A percentile compares a stretch with the other conserved stretches of the same genome.
These are phyloP conservation scores for Populus tremula DNA, from an alignment of 345 rosid genomes.

Conservation along the genomic window DNA sequence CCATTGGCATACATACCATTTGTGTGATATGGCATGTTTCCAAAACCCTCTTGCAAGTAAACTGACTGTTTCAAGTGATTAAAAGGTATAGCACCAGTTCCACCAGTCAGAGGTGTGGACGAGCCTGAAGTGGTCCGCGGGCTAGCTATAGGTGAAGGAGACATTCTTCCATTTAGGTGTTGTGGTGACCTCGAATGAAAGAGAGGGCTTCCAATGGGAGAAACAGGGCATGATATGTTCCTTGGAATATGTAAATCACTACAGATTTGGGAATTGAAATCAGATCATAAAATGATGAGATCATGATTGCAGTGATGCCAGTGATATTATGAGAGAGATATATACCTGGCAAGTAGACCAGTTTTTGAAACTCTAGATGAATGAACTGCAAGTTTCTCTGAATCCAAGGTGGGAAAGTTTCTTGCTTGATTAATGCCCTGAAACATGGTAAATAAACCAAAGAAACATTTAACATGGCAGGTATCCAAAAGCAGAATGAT, in stretches of 20 bases:
- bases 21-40: conserved; percentile 38
- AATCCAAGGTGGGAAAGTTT: conserved; percentile 17
- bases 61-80: conserved; percentile 48
- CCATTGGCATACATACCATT: conserved; percentile 39
- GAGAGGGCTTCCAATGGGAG: conserved; percentile 30
- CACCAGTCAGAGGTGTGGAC: conserved; percentile 31
- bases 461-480: not conserved
- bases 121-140: conserved; percentile 31
- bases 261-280: not conserved
- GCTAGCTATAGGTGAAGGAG: conserved; percentile 30
- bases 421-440: conserved; percentile 17
- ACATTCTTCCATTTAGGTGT: conserved; percentile 21
- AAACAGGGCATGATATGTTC: conserved; percentile 24
- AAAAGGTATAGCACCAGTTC: conserved; percentile 44
- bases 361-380: conserved; percentile 15
- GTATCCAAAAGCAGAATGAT: not conserved
- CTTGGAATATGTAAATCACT: conserved; percentile 20
- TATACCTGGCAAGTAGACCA: conserved; percentile 21
- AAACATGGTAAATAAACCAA: not conserved
- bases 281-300: not conserved
- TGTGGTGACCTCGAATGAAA: conserved; percentile 29
- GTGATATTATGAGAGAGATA: not conserved
- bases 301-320: not conserved
- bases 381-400: conserved; percentile 24
- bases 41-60: conserved; percentile 53